phyloP scores from a whole-genome alignment of 352 stramenopile species.

The Phytophthora sojae region DNA sequence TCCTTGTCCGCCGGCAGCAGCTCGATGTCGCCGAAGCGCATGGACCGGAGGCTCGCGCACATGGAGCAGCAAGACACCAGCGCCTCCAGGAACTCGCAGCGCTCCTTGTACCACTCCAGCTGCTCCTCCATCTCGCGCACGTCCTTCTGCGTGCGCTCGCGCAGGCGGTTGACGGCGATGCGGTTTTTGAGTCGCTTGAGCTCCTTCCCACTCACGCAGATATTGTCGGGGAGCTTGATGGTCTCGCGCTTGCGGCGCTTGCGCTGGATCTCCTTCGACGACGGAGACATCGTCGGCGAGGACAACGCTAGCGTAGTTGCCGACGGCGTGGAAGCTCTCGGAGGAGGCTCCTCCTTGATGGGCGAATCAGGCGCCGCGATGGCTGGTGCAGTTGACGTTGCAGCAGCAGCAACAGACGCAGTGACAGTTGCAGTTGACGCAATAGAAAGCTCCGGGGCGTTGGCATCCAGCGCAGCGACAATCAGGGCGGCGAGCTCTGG shows the following conservation, averaged over 20 bases:
- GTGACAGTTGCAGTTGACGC: not conserved
- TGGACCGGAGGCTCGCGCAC: constrained; percentile 27
- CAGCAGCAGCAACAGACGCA: not conserved
- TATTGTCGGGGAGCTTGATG: constrained; percentile 52
- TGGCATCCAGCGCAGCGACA: constrained; percentile 1
- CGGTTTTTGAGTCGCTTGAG: constrained; percentile 68
- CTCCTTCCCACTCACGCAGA: constrained; percentile 47
- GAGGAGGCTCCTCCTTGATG: not conserved
- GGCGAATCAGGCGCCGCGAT: not conserved
- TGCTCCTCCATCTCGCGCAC: constrained; percentile 50
- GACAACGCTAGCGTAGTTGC: not conserved
- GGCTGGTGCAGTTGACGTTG: not conserved
- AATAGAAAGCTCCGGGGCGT: not conserved
- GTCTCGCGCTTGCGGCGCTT: constrained; percentile 58
- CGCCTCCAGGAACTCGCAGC: constrained; percentile 47
- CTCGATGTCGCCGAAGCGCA: constrained; percentile 27
- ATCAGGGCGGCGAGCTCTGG: constrained; percentile 18
- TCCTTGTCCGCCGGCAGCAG: constrained; percentile 5
- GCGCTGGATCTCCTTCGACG: constrained; percentile 11
- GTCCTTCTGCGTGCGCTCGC: constrained; percentile 58
- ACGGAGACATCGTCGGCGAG: constrained; percentile 16
- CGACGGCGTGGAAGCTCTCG: not conserved
- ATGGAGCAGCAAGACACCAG: constrained; percentile 34
- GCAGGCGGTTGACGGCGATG: constrained; percentile 49
- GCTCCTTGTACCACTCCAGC: constrained; percentile 41